Evolutionary conservation across 768 basidiomycete genomes (phyloP).

Genomic region (Lentinula raphanica): DNA sequence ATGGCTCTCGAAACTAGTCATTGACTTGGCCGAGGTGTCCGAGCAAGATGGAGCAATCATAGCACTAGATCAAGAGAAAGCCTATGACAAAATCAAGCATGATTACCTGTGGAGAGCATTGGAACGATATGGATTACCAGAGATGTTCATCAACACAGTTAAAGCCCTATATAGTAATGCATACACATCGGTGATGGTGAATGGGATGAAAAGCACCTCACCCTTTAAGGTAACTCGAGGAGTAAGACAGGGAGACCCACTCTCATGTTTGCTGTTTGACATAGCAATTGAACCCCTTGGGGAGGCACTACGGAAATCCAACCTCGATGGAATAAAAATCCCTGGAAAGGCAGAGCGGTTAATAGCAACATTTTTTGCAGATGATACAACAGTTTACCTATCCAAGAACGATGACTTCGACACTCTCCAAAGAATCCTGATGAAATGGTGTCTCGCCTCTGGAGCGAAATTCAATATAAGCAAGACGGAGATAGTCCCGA

Average conservation of each 20-base stretch:
- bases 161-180: conserved; percentile 21
- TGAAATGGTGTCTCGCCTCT: conserved; percentile 9
- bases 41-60: too few species aligned
- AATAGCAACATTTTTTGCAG: conserved; percentile 19
- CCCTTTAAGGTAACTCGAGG: conserved; percentile 18
- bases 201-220: conserved; percentile 15
- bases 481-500: conserved; percentile 20
- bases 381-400: conserved; percentile 7
- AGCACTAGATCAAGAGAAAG: too few species aligned
- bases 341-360: conserved; percentile 8
- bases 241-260: conserved; percentile 26
- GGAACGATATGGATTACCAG: conserved; percentile 14
- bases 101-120: too few species aligned
- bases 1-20: conserved; percentile 20
- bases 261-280: background rate
- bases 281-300: conserved; percentile 22
- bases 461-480: conserved; percentile 16
- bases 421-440: conserved; percentile 7
- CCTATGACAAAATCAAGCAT: too few species aligned
- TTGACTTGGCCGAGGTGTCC: conserved; percentile 17
- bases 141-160: conserved; percentile 22
- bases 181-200: conserved; percentile 8
- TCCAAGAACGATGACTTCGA: conserved; percentile 4
- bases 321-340: conserved; percentile 14
- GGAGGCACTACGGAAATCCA: conserved; percentile 11